These are phyloP conservation scores for Pouteria glomerata DNA, from an alignment of 148 eudicot genomes.

Conservation along the genomic window DNA sequence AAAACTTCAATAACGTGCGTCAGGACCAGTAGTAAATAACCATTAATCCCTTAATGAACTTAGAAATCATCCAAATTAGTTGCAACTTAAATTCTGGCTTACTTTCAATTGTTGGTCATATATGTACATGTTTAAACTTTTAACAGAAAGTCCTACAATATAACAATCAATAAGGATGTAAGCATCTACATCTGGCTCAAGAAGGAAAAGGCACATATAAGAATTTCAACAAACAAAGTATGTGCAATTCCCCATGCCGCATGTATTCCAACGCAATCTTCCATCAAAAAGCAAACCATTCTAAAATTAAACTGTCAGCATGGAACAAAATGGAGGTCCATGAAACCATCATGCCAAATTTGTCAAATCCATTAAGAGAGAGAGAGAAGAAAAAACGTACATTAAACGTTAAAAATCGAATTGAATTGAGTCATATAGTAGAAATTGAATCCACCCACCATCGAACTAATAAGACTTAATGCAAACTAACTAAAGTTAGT, in stretches of 20 bases:
- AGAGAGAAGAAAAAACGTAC: not conserved
- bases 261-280: not conserved
- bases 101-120: not conserved
- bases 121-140: not conserved
- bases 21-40: not conserved
- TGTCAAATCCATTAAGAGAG: not conserved
- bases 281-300: not conserved
- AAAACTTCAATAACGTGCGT: not conserved
- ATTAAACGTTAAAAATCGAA: not conserved
- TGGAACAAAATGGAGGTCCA: not conserved
- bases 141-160: not conserved
- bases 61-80: not conserved
- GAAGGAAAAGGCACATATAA: not conserved
- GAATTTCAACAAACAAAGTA: constrained; percentile 2
- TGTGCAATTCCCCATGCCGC: not conserved
- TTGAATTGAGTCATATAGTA: not conserved
- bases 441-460: not conserved
- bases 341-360: not conserved
- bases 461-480: not conserved
- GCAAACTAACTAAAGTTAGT: not conserved
- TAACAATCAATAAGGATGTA: not conserved
- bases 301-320: not conserved
- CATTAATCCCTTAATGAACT: not conserved
- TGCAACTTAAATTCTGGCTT: not conserved
- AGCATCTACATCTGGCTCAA: not conserved